Percentiles rank a stretch among this genome's conserved stretches.
Evolutionary conservation across 2,329 filamentous ascomycete genomes (phyloP).

Genomic region (Fusarium compactum): DNA sequence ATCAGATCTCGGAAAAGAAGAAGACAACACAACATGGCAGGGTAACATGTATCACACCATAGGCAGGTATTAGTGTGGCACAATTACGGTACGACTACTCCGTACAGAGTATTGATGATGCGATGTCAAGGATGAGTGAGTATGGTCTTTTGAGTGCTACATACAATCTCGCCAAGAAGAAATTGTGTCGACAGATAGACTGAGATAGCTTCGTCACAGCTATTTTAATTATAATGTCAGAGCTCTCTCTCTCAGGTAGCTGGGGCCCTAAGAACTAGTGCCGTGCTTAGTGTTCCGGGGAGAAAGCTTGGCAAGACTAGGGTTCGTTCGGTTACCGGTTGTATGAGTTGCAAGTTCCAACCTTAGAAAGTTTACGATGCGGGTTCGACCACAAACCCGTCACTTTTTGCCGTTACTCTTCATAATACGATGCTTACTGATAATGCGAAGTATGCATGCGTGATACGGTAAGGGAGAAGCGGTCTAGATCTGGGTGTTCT

Average conservation of each 20-base stretch:
- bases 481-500: conserved; percentile 20
- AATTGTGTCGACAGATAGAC: conserved; percentile 1
- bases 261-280: conserved; percentile 30
- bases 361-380: conserved; percentile 1
- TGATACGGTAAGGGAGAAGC: conserved; percentile 2
- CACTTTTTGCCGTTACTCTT: neutral
- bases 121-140: neutral
- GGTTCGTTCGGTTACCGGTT: conserved; percentile 24
- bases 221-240: conserved; percentile 20
- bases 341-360: conserved; percentile 13
- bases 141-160: neutral
- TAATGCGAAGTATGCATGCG: neutral
- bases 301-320: conserved; percentile 43
- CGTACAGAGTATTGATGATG: neutral
- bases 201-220: conserved; percentile 5
- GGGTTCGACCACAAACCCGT: neutral
- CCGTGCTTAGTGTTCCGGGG: conserved; percentile 29
- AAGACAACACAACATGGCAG: conserved; percentile 13
- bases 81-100: neutral
- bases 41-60: conserved; percentile 21
- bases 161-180: neutral
- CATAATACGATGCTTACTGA: neutral
- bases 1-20: conserved; percentile 16
- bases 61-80: conserved; percentile 2
- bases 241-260: conserved; percentile 21